These are phyloP conservation scores for Microthlaspi erraticum DNA, from an alignment of 345 rosid genomes.

Conservation along the genomic window DNA sequence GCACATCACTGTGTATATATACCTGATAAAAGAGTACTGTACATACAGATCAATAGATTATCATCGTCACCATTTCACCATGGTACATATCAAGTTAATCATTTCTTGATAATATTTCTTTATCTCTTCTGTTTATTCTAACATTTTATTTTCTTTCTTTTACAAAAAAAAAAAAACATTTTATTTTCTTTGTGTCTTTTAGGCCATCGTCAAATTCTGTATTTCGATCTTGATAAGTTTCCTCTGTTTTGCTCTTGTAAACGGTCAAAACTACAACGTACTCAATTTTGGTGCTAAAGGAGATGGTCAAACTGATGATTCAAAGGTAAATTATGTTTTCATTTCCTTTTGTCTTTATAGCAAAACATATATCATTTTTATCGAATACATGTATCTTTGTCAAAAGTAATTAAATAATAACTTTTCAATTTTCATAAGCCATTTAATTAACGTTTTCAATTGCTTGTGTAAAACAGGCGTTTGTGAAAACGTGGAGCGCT, in stretches of 20 bases:
- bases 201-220: neutral
- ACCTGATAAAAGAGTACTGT: neutral
- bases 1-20: neutral
- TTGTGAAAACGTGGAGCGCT: too few species aligned
- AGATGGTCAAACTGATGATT: constrained; percentile 35
- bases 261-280: constrained; percentile 25
- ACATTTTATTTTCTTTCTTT: neutral
- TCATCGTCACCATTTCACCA: neutral
- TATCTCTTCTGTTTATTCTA: constrained; percentile 14
- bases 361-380: too few species aligned
- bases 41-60: neutral
- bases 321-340: neutral
- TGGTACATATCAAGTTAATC: constrained; percentile 23
- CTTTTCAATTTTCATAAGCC: too few species aligned
- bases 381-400: too few species aligned
- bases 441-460: too few species aligned
- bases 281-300: constrained; percentile 27
- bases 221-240: constrained; percentile 1
- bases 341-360: too few species aligned
- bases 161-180: too few species aligned
- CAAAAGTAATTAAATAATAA: too few species aligned
- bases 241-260: constrained; percentile 17
- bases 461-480: too few species aligned
- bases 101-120: neutral
- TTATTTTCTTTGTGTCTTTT: neutral